Evolutionary conservation across 73 alveolate genomes (phyloP).

Genomic region (Tetrahymena thermophila): DNA sequence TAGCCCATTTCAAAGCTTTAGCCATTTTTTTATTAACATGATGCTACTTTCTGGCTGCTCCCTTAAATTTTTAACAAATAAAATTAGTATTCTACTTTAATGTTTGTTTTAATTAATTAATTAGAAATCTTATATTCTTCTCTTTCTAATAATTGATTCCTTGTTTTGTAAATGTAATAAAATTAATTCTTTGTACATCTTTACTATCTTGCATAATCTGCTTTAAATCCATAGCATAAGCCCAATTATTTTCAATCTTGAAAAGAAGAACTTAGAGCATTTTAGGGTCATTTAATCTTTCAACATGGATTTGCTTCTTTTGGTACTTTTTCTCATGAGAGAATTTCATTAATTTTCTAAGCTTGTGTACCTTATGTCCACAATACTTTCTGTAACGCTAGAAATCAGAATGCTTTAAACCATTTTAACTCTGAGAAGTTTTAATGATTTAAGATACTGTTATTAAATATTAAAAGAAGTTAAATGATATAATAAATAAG

Average conservation of each 20-base stretch:
- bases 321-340: not conserved
- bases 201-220: not conserved
- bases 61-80: not conserved
- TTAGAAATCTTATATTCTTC: not conserved
- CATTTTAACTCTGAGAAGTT: not conserved
- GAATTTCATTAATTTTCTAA: not conserved
- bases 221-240: not conserved
- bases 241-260: not conserved
- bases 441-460: not conserved
- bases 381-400: conserved; percentile 2
- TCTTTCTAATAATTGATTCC: not conserved
- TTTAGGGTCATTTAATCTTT: not conserved
- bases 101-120: no score
- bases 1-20: not conserved
- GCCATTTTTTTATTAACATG: not conserved
- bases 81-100: not conserved
- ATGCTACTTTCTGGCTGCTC: not conserved
- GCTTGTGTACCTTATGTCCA: not conserved
- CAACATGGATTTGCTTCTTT: not conserved
- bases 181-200: not conserved
- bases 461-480: not conserved
- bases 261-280: not conserved
- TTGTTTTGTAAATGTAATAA: not conserved
- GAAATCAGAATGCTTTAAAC: not conserved
- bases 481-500: no score